Conservation (phyloP, 495 filamentous ascomycete genomes). For the Lichina pygmaea region DNA sequence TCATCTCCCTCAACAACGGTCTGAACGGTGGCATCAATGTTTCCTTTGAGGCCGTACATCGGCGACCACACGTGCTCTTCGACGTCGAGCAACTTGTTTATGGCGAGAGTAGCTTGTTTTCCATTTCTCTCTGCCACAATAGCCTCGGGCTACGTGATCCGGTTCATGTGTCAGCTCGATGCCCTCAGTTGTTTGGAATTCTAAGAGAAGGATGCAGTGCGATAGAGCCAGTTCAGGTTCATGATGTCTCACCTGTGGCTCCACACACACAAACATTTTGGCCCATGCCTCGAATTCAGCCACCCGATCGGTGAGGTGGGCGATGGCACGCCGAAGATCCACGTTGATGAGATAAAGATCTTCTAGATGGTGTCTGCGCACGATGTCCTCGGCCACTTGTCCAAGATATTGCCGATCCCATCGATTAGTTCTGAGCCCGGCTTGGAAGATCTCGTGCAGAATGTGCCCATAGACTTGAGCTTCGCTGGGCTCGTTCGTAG, state of each 20-base stretch:
- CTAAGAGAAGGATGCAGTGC: too few species aligned
- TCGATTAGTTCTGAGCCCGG: conserved; percentile 55
- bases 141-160: conserved; percentile 22
- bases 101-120: conserved; percentile 43
- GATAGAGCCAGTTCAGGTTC: too few species aligned
- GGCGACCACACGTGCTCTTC: conserved; percentile 97
- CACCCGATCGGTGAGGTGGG: conserved; percentile 55
- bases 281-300: conserved; percentile 62
- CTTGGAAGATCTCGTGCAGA: conserved; percentile 83
- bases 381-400: conserved; percentile 31
- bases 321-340: conserved; percentile 37
- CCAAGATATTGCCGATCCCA: conserved; percentile 48
- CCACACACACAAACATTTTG: conserved; percentile 40
- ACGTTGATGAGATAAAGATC: conserved; percentile 65
- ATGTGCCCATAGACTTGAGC: conserved; percentile 73
- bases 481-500: conserved; percentile 44
- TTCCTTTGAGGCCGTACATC: conserved; percentile 88
- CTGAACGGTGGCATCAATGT: conserved; percentile 94
- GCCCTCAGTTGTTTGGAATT: neutral
- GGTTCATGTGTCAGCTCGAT: conserved; percentile 3
- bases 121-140: conserved; percentile 53
- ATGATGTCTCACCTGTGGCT: conserved; percentile 31
- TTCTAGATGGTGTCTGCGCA: conserved; percentile 42
- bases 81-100: conserved; percentile 83
- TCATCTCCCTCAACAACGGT: conserved; percentile 36